A percentile compares a stretch with the other conserved stretches of the same genome.
These are phyloP conservation scores for Lanmaoa rubissima DNA, from an alignment of 768 basidiomycete species.

Conservation along the genomic window DNA sequence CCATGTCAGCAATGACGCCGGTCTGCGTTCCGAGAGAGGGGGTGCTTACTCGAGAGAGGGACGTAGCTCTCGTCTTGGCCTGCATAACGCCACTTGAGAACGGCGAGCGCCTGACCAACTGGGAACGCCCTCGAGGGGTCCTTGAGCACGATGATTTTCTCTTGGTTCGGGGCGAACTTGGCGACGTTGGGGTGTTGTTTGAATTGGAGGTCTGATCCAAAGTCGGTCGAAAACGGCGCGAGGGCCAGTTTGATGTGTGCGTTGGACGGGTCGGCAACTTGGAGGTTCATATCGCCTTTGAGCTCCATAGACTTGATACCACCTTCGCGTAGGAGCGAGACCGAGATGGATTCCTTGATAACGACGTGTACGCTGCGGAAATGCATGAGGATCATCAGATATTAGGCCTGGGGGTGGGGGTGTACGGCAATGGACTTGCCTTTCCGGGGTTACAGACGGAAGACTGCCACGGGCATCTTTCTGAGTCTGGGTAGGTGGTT, in stretches of 20 bases:
- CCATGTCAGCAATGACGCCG: background rate
- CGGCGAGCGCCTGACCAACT: conserved; percentile 79
- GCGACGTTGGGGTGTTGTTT: conserved; percentile 96
- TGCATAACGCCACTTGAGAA: conserved; percentile 89
- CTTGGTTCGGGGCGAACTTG: conserved; percentile 71
- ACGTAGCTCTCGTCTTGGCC: conserved; percentile 91
- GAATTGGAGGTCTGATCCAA: conserved; percentile 79
- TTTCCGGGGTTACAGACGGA: conserved; percentile 73
- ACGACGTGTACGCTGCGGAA: conserved; percentile 73
- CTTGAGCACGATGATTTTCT: conserved; percentile 75
- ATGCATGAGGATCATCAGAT: background rate
- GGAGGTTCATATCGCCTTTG: conserved; percentile 92
- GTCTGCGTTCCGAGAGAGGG: background rate
- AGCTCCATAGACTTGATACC: conserved; percentile 88
- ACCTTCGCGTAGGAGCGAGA: conserved; percentile 85
- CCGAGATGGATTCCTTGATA: conserved; percentile 79
- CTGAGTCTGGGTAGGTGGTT: conserved; percentile 42
- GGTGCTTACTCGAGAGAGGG: conserved; percentile 80
- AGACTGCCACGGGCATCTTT: conserved; percentile 60
- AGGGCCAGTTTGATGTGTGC: conserved; percentile 73
- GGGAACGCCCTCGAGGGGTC: conserved; percentile 84
- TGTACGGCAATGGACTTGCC: conserved; percentile 41
- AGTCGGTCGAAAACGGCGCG: conserved; percentile 50
- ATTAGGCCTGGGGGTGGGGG: background rate
- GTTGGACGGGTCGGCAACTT: conserved; percentile 72